A percentile compares a stretch with the other conserved stretches of the same genome.
These are phyloP conservation scores for Zostera marina DNA, from an alignment of 116 monocot genomes.

Conservation along the genomic window DNA sequence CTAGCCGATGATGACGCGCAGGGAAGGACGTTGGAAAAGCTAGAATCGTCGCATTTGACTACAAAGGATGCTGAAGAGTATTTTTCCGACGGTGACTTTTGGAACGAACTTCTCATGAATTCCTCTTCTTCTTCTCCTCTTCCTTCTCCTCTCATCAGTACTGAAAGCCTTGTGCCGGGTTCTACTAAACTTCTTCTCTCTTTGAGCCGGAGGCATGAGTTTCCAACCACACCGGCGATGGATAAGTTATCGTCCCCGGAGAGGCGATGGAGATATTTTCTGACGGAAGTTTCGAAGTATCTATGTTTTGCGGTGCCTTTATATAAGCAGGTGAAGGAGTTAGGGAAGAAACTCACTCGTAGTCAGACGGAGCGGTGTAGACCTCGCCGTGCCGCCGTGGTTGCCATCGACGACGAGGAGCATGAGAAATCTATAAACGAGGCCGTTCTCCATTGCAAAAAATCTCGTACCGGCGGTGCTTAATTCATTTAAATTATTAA, in stretches of 20 bases:
- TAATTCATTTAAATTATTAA: neutral
- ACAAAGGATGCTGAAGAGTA: neutral
- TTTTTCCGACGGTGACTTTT: neutral
- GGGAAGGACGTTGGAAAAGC: conserved; percentile 10
- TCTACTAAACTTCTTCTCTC: conserved; percentile 20
- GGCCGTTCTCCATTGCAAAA: conserved; percentile 76
- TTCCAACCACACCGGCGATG: neutral
- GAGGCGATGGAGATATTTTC: neutral
- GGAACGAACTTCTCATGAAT: too few species aligned
- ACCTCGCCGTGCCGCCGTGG: conserved; percentile 8
- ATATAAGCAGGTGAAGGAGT: conserved; percentile 28
- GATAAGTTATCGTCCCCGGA: neutral
- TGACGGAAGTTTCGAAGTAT: conserved; percentile 24
- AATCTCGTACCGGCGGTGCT: conserved; percentile 22
- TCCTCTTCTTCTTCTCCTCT: too few species aligned
- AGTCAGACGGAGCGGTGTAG: conserved; percentile 2
- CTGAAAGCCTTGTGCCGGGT: conserved; percentile 9
- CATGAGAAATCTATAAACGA: conserved; percentile 47
- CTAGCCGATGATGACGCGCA: neutral
- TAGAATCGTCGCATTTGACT: conserved; percentile 1
- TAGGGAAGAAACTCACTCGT: conserved; percentile 1
- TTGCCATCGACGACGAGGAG: conserved; percentile 3
- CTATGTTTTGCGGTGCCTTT: conserved; percentile 33
- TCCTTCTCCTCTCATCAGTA: conserved; percentile 1
- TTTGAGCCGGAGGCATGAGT: conserved; percentile 7